phyloP scores from a whole-genome alignment of 768 basidiomycete species.

The Lactarius pseudohatsudake region DNA sequence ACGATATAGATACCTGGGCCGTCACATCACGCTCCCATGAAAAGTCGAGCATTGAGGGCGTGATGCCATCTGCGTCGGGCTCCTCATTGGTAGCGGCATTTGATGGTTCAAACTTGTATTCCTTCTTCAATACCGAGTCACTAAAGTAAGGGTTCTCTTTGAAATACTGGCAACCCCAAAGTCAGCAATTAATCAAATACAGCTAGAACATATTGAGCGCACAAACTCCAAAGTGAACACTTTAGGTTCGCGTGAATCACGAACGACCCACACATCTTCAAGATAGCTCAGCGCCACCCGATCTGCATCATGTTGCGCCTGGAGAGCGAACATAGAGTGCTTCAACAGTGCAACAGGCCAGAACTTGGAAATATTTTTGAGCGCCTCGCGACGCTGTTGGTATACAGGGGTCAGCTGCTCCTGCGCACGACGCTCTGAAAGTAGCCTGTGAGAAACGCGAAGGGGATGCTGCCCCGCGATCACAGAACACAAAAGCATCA shows the following conservation, averaged over 20 bases:
- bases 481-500: constrained; percentile 4
- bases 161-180: constrained; percentile 55
- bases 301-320: constrained; percentile 73
- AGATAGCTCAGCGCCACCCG: constrained; percentile 79
- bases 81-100: constrained; percentile 53
- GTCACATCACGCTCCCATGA: constrained; percentile 75
- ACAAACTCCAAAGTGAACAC: constrained; percentile 90
- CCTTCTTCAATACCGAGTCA: constrained; percentile 75
- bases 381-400: constrained; percentile 64
- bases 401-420: constrained; percentile 59
- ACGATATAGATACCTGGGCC: constrained; percentile 47
- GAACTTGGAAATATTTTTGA: constrained; percentile 71
- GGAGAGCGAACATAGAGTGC: constrained; percentile 58
- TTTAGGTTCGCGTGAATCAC: constrained; percentile 71
- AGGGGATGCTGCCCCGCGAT: constrained; percentile 4
- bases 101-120: constrained; percentile 68
- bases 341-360: constrained; percentile 88
- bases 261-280: constrained; percentile 81
- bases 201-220: constrained; percentile 39
- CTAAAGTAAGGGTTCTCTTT: constrained; percentile 84
- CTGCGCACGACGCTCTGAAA: constrained; percentile 63
- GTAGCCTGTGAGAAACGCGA: constrained; percentile 17
- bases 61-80: constrained; percentile 73
- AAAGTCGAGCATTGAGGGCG: constrained; percentile 75
- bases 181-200: constrained; percentile 14